Evolutionary conservation across 2,329 filamentous ascomycete species (phyloP).

Genomic region (Leptographium procerum): DNA sequence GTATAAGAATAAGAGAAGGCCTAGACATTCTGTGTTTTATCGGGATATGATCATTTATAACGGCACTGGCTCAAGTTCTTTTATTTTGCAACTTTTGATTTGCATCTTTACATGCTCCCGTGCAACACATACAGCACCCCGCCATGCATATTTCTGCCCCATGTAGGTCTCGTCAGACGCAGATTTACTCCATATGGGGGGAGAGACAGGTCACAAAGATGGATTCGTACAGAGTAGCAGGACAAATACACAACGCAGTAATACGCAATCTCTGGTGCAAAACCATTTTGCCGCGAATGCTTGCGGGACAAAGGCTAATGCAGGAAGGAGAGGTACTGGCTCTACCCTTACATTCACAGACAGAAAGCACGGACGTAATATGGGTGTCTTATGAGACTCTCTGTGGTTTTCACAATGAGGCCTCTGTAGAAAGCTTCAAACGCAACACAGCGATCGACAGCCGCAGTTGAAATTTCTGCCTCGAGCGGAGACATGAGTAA

Average conservation of each 20-base stretch:
- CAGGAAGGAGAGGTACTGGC: neutral
- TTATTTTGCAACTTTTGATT: neutral
- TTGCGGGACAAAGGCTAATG: neutral
- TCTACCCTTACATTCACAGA: neutral
- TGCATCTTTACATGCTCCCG: neutral
- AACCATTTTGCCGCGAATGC: neutral
- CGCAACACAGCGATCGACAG: neutral
- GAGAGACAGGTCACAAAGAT: neutral
- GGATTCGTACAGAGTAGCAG: too few species aligned
- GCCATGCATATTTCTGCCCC: neutral
- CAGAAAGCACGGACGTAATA: neutral
- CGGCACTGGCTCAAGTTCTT: neutral
- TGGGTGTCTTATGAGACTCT: neutral
- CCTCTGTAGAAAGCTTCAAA: neutral
- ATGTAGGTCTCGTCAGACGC: neutral
- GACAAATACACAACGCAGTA: neutral
- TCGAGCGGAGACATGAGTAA: neutral
- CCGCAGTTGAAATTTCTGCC: neutral
- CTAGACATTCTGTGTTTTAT: neutral
- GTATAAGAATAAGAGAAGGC: neutral
- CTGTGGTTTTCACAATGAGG: neutral
- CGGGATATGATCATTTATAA: too few species aligned
- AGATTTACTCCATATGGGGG: neutral
- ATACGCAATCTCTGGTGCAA: neutral
- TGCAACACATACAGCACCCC: neutral